Conservation (phyloP, 257 asterid genomes). For the Linderniella brevidens region DNA sequence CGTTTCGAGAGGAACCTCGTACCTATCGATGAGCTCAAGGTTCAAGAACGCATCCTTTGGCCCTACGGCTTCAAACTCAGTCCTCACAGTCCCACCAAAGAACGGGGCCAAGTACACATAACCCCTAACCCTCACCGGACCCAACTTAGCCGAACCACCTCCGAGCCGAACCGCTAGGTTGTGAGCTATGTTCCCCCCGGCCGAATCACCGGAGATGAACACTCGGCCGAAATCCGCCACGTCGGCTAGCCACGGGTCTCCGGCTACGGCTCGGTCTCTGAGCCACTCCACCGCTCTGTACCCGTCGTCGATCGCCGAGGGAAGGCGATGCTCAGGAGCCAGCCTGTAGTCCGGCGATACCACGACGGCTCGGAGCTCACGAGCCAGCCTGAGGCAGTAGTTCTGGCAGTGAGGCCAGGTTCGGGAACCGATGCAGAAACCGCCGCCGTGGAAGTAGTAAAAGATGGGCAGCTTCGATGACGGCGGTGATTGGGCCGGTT, state of each 20-base stretch:
- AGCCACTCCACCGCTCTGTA: conserved; percentile 40
- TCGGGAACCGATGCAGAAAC: conserved; percentile 65
- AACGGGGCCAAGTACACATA: conserved; percentile 77
- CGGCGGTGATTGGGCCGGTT: conserved; percentile 13
- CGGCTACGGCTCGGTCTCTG: conserved; percentile 24
- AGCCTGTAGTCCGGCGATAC: conserved; percentile 62
- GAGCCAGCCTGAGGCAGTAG: conserved; percentile 52
- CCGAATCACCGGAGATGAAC: conserved; percentile 59
- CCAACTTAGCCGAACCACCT: conserved; percentile 32
- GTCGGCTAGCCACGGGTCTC: conserved; percentile 16
- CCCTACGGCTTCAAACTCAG: conserved; percentile 58
- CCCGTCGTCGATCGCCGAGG: conserved; percentile 51
- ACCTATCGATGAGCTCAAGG: conserved; percentile 62
- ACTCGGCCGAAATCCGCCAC: conserved; percentile 36
- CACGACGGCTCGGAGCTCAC: conserved; percentile 36
- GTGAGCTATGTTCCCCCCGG: conserved; percentile 87
- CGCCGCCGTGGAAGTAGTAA: conserved; percentile 62
- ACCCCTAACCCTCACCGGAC: conserved; percentile 57
- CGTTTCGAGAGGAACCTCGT: background rate
- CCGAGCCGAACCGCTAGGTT: conserved; percentile 63
- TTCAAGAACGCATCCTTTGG: conserved; percentile 36
- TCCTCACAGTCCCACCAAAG: conserved; percentile 58
- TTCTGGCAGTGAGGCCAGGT: conserved; percentile 60
- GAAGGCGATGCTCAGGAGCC: conserved; percentile 65
- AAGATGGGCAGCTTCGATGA: conserved; percentile 28